Evolutionary conservation across 306 rosid species (phyloP).

Genomic region (Inga oerstediana): DNA sequence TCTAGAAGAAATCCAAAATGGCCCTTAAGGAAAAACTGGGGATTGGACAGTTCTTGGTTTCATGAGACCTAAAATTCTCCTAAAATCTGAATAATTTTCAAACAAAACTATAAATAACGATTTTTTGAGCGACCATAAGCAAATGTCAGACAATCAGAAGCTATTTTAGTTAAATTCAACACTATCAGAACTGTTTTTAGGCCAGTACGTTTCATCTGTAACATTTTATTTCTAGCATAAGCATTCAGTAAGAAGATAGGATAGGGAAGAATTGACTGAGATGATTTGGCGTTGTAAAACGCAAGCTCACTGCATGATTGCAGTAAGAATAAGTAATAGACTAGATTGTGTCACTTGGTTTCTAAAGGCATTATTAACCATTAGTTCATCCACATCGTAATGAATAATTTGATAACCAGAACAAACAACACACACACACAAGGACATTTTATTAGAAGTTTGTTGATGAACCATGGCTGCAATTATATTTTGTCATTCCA

Average conservation of each 20-base stretch:
- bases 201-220: neutral
- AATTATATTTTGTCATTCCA: neutral
- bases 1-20: neutral
- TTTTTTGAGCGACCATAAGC: neutral
- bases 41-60: neutral
- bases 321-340: neutral
- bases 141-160: neutral
- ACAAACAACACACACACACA: neutral
- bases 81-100: neutral
- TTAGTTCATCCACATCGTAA: neutral
- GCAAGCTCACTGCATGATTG: neutral
- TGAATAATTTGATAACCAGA: neutral
- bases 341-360: neutral
- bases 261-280: neutral
- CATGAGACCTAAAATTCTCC: neutral
- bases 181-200: neutral
- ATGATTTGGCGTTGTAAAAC: neutral
- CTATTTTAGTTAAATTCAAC: neutral
- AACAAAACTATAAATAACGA: neutral
- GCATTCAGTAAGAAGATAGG: neutral
- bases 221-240: neutral
- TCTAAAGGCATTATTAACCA: neutral
- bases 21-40: neutral
- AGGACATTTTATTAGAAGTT: neutral
- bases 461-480: neutral